Conservation (phyloP, 805 yeast genomes). For the Starmerella cellae region DNA sequence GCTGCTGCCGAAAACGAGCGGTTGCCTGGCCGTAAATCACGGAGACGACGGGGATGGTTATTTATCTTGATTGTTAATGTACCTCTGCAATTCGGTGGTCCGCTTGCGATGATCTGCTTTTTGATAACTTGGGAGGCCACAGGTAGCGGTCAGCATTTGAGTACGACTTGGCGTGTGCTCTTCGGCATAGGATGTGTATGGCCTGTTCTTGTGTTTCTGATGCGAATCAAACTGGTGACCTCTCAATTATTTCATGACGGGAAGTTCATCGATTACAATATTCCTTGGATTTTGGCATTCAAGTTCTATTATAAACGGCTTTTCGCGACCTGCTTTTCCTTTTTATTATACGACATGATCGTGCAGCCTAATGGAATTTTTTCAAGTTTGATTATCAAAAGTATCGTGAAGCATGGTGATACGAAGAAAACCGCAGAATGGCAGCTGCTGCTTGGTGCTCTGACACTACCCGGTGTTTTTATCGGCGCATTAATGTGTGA, state of each 20-base stretch:
- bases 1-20: conserved; percentile 39
- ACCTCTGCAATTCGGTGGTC: conserved; percentile 65
- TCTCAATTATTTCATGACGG: conserved; percentile 50
- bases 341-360: conserved; percentile 73
- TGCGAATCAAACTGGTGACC: conserved; percentile 56
- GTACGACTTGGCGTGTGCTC: conserved; percentile 59
- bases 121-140: conserved; percentile 54
- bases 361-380: conserved; percentile 69
- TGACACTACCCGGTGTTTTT: conserved; percentile 60
- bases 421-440: conserved; percentile 55
- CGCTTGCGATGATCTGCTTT: conserved; percentile 56
- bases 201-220: conserved; percentile 62
- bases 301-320: conserved; percentile 57
- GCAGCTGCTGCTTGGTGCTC: conserved; percentile 48
- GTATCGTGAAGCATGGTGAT: conserved; percentile 32
- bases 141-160: conserved; percentile 30
- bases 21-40: conserved; percentile 22
- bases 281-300: conserved; percentile 44
- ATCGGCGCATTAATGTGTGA: conserved; percentile 58
- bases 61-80: conserved; percentile 57
- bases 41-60: conserved; percentile 44
- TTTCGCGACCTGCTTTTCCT: conserved; percentile 60
- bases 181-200: conserved; percentile 61
- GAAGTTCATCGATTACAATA: conserved; percentile 45
- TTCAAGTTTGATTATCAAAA: conserved; percentile 45